phyloP scores from a whole-genome alignment of 139 green algal genomes.

The Nannochloris sp. region DNA sequence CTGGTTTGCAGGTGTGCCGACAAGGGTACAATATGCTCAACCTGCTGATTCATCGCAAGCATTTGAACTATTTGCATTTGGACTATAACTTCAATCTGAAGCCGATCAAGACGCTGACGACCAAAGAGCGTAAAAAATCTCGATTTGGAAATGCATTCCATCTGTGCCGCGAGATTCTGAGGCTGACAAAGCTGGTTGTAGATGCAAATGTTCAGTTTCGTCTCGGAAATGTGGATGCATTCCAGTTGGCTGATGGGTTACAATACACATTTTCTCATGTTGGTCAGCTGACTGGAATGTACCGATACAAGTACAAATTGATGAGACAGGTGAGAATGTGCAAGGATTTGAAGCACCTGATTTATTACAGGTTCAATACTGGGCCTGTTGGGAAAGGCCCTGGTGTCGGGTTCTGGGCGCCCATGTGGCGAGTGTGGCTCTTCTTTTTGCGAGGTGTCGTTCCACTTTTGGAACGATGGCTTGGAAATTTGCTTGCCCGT shows the following conservation, averaged over 20 bases:
- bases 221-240: conserved; percentile 98
- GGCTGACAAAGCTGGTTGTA: conserved; percentile 97
- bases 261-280: conserved; percentile 99
- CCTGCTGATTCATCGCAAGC: conserved; percentile 99
- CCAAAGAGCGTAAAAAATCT: conserved; percentile 99
- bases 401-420: conserved; percentile 98
- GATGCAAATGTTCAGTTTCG: conserved; percentile 93
- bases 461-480: conserved; percentile 96
- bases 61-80: conserved; percentile 98
- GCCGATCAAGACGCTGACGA: conserved; percentile 99
- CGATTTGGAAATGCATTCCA: conserved; percentile 99
- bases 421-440: conserved; percentile 99
- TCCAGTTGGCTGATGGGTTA: conserved; percentile 97
- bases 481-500: conserved; percentile 96
- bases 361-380: conserved; percentile 99
- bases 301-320: conserved; percentile 97
- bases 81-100: conserved; percentile 99
- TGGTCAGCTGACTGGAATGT: conserved; percentile 96
- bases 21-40: conserved; percentile 99
- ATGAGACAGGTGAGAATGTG: conserved; percentile 99
- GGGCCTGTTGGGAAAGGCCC: conserved; percentile 95
- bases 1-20: conserved; percentile 93
- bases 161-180: conserved; percentile 96
- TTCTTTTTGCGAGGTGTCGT: conserved; percentile 99
- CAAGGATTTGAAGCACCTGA: conserved; percentile 98